A percentile compares a stretch with the other conserved stretches of the same genome.
phyloP scores from a whole-genome alignment of 495 filamentous ascomycete species.

The Aspergillus ostianus region DNA sequence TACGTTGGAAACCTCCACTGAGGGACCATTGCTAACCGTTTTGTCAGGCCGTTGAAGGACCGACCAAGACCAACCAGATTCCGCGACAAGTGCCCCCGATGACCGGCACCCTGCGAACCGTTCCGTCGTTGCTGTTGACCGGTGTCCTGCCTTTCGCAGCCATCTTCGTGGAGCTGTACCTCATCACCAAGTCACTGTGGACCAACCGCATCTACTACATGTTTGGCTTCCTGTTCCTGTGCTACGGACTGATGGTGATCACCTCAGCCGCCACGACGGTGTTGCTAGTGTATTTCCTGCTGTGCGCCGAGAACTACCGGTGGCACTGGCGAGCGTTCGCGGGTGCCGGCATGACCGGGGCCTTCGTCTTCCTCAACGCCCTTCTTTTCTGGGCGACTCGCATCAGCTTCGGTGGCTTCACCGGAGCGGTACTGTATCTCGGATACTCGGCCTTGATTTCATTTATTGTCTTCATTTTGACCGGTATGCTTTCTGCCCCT shows the following conservation, averaged over 20 bases:
- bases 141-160: conserved; percentile 92
- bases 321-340: conserved; percentile 97
- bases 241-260: conserved; percentile 96
- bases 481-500: conserved; percentile 71
- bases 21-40: conserved; percentile 15
- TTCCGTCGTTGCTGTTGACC: conserved; percentile 84
- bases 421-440: conserved; percentile 85
- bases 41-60: conserved; percentile 59
- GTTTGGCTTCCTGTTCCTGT: conserved; percentile 98
- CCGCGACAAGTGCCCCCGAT: conserved; percentile 90
- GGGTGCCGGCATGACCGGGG: conserved; percentile 80
- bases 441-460: conserved; percentile 88
- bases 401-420: conserved; percentile 77
- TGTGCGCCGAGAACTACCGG: conserved; percentile 95
- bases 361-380: conserved; percentile 86
- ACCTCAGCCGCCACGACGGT: conserved; percentile 90
- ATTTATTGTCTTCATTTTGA: conserved; percentile 89
- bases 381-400: conserved; percentile 85
- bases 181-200: conserved; percentile 98
- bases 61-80: conserved; percentile 95
- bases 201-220: conserved; percentile 99
- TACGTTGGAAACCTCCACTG: conserved; percentile 21
- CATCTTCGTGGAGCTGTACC: conserved; percentile 97
- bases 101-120: conserved; percentile 73
- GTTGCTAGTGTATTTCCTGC: conserved; percentile 88